These are phyloP conservation scores for Macrolepiota fuliginosa DNA, from an alignment of 768 basidiomycete species.

Conservation along the genomic window DNA sequence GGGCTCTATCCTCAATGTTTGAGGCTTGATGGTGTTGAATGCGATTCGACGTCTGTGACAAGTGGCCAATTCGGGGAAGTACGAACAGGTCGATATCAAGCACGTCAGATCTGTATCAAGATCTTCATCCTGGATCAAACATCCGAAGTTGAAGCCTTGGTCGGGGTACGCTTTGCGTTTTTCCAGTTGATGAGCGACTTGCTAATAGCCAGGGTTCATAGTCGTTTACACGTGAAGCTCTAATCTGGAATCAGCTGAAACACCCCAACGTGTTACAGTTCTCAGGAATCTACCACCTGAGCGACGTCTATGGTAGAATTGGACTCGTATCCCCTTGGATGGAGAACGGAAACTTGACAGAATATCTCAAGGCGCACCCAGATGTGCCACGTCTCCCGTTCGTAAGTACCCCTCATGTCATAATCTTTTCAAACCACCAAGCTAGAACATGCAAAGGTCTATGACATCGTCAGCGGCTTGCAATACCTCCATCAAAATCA, in stretches of 20 bases:
- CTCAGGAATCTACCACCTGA: conserved; percentile 11
- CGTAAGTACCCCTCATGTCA: background rate
- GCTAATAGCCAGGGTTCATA: background rate
- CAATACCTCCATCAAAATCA: background rate
- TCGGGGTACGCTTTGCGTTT: conserved; percentile 18
- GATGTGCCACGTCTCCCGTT: background rate
- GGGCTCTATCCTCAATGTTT: background rate
- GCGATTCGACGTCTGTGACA: background rate
- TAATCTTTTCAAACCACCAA: background rate
- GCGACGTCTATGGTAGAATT: background rate
- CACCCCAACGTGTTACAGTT: conserved; percentile 12
- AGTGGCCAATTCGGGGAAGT: conserved; percentile 23
- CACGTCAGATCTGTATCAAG: conserved; percentile 22
- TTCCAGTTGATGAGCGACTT: background rate
- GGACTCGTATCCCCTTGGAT: conserved; percentile 12
- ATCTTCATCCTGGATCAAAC: conserved; percentile 19
- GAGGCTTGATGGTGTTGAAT: background rate
- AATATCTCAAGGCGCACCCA: background rate
- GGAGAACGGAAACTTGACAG: background rate
- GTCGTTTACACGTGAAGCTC: conserved; percentile 9
- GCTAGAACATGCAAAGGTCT: background rate
- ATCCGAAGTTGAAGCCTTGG: conserved; percentile 14
- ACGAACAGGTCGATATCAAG: conserved; percentile 20
- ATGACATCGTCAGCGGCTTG: background rate
- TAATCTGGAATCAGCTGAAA: conserved; percentile 11